Base-by-base conservation (phyloP, 306 rosid species). In the Cicer bijugum region DNA sequence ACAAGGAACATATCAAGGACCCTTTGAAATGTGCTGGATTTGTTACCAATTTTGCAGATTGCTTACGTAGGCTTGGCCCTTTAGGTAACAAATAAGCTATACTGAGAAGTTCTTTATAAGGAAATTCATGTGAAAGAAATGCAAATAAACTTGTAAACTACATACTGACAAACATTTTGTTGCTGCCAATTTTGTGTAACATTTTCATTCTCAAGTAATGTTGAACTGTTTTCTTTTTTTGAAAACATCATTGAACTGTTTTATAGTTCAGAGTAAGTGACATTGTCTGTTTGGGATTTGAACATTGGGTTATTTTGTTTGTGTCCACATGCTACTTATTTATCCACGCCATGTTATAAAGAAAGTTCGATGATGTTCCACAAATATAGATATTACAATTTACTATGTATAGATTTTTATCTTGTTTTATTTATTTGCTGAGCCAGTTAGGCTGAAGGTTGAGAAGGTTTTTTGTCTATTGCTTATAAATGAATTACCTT, bases 51-150 rank as follows among this genome's bases (percentile, higher is more conserved):
- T 91, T 88, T 50, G 97, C 88, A 16, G 85, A 88, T 59, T 94
- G 99, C 72, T 73, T 89, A 80, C 92, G 96, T 53, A 86, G 75
- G 87, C 86, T 86, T 78, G 86, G 96, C 80, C 89, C 83, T 84
- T 83, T 72, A 85, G 91, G 86, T 87, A 82, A 83, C 84, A 85
- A 78, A 79, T 84, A 43, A 76, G 81, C 63, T 71, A 78, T 43
- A 75, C 67, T 8, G 75, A 72, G 83, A 75, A 83, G 85, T 77
- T 61, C 19, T 17, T 56, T 75, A 17, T 17, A 38, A 55, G 67
- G 62, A 38, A 65, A 69, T 69, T 82, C 42, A 38, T 60, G 64
- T 75, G 66, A 82, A 57, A 19, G 15, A 74, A 45, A 62, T 62
- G 85, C 74, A 77, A 82, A 80, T 82, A 80, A 83, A 78, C 80